Evolutionary conservation across 768 basidiomycete species (phyloP), one percentile per base, ranked within the genome.

Genomic region (Tulasnella sp.): DNA sequence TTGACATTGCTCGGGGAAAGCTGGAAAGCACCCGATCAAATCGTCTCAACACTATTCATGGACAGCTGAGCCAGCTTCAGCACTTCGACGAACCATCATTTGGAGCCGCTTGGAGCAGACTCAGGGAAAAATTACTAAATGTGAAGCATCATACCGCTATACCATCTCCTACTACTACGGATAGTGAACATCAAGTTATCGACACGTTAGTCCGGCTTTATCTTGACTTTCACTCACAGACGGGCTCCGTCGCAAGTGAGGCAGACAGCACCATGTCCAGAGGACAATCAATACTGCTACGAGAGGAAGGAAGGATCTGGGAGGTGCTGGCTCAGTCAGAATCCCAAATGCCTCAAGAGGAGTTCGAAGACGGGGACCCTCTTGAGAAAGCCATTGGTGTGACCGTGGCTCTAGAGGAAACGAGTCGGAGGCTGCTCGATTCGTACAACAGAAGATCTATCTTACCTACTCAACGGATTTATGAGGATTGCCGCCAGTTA

Each of bases 251-350:
- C n/a, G n/a, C n/a, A n/a, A n/a, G n/a, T n/a, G n/a, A 51, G 28
- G 15, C 39, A 4, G 45, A 8, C 4, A 13, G 32, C 15, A 54
- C 53, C 7, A 53, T 55, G 71, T 78, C 80, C 37, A 82, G 77
- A 59, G 67, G 68, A 1, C 83, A 86, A 56, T 64, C 72, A 31
- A 70, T 76, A 53, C 69, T 86, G 35, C 72, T 71, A 2, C 51
- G 73, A 3, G 75, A 79, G 37, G 84, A 87, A 62, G 75, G 74
- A 27, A 62, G 63, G 29, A 59, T 86, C 40, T 83, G 83, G 84
- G 59, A 70, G 4, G 50, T 65, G 15, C 62, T 81, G 20, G 56
- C 65, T 2, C 12, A 41, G 8, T 12, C 34, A 12, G 12, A 35
- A 19, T 35, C 34, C 34, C 12, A 35, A 16, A 10, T 28, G 44